phyloP scores from a whole-genome alignment of 805 yeast species.

The Barnettozyma wickerhamii region DNA sequence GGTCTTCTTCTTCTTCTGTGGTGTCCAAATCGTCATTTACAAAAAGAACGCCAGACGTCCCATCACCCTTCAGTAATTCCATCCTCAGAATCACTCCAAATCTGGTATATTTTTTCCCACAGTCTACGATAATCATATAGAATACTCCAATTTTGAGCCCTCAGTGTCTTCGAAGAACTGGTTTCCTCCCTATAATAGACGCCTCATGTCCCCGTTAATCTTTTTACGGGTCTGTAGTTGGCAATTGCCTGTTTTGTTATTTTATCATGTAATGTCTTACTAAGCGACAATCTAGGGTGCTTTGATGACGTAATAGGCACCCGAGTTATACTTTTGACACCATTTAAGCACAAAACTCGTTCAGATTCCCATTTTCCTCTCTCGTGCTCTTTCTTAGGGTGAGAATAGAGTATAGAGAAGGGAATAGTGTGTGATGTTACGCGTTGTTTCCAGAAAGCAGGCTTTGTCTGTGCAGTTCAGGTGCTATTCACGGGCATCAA shows the following conservation, averaged over 20 bases:
- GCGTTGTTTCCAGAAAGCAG: no score
- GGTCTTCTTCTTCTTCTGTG: conserved; percentile 83
- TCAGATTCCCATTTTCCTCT: no score
- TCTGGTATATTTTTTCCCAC: background rate
- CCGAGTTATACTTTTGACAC: no score
- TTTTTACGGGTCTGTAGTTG: background rate
- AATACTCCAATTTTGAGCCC: background rate
- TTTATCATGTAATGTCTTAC: no score
- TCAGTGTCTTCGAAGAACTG: background rate
- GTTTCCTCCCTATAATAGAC: background rate
- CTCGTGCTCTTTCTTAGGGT: no score
- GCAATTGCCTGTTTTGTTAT: background rate
- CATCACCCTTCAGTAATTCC: conserved; percentile 41
- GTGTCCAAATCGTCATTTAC: conserved; percentile 68
- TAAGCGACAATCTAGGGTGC: no score
- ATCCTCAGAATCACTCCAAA: background rate
- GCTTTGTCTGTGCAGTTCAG: background rate
- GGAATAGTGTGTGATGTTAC: background rate
- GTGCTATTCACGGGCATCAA: conserved; percentile 5
- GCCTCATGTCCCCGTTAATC: background rate
- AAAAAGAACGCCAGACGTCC: conserved; percentile 47
- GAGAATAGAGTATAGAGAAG: no score
- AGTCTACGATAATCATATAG: background rate
- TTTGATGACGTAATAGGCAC: no score
- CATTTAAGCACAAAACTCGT: no score